Conservation (phyloP, 176 grass and related monocot genomes). For the Zizania latifolia region DNA sequence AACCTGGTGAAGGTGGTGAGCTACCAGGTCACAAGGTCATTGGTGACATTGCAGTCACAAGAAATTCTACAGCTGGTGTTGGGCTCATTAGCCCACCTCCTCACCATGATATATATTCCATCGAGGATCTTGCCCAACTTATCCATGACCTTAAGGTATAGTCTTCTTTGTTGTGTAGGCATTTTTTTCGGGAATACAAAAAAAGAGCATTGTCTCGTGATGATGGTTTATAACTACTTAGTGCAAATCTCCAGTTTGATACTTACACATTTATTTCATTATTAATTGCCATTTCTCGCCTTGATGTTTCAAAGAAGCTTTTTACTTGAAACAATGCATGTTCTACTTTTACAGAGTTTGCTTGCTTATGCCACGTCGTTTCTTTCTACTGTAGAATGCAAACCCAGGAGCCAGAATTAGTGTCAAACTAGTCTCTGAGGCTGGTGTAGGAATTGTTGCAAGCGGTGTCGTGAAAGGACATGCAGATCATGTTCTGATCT, state of each 20-base stretch:
- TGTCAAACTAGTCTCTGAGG: constrained; percentile 67
- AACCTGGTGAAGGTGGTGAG: constrained; percentile 67
- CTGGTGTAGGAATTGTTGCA: constrained; percentile 59
- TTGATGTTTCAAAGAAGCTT: background rate
- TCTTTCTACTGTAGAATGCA: constrained; percentile 46
- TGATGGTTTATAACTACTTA: background rate
- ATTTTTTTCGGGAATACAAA: too few relatives aligned
- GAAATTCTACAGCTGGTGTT: constrained; percentile 63
- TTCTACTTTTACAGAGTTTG: background rate
- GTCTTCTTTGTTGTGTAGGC: background rate
- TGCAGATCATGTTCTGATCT: constrained; percentile 60
- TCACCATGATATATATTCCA: constrained; percentile 78
- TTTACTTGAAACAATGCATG: constrained; percentile 9
- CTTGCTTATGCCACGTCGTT: constrained; percentile 10
- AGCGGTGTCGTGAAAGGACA: constrained; percentile 66
- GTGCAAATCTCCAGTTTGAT: background rate
- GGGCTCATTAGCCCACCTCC: constrained; percentile 71
- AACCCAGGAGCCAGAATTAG: constrained; percentile 56
- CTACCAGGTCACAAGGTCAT: constrained; percentile 68
- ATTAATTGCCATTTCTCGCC: background rate
- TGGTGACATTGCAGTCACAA: constrained; percentile 51
- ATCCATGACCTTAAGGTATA: constrained; percentile 70
- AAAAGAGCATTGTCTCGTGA: background rate
- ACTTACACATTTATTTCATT: background rate
- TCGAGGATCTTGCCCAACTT: constrained; percentile 66